Evolutionary conservation across 176 grass and related monocot genomes (phyloP).

Genomic region (Oryza meridionalis): DNA sequence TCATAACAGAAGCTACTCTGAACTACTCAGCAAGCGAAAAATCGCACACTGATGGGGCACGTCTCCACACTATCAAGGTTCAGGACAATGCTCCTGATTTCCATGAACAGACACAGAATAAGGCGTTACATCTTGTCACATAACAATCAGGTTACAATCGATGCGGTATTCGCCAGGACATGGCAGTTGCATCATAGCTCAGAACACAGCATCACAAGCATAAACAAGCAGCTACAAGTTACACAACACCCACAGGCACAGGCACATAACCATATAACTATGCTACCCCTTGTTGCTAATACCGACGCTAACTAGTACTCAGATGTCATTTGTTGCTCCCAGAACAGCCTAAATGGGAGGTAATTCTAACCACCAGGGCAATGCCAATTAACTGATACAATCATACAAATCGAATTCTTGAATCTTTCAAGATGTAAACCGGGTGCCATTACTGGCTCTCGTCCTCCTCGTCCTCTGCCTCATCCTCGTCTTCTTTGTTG

Average conservation of each 20-base stretch:
- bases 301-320: conserved; percentile 21
- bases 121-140: neutral
- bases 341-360: neutral
- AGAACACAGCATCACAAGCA: conserved; percentile 23
- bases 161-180: neutral
- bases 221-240: conserved; percentile 37
- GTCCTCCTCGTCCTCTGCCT: conserved; percentile 48
- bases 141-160: conserved; percentile 1
- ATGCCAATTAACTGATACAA: conserved; percentile 5
- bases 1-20: neutral
- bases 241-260: conserved; percentile 29
- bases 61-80: neutral
- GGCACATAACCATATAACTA: neutral
- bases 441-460: conserved; percentile 45
- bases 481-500: conserved; percentile 48
- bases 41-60: neutral
- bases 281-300: conserved; percentile 7
- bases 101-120: neutral
- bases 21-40: neutral
- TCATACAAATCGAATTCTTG: conserved; percentile 4
- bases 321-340: conserved; percentile 17
- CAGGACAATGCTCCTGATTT: neutral
- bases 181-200: neutral
- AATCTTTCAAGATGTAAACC: neutral
- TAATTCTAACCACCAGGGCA: conserved; percentile 22